Evolutionary conservation across 2,329 filamentous ascomycete genomes (phyloP), one percentile per base, ranked within the genome.

Genomic region (Penicillium expansum): DNA sequence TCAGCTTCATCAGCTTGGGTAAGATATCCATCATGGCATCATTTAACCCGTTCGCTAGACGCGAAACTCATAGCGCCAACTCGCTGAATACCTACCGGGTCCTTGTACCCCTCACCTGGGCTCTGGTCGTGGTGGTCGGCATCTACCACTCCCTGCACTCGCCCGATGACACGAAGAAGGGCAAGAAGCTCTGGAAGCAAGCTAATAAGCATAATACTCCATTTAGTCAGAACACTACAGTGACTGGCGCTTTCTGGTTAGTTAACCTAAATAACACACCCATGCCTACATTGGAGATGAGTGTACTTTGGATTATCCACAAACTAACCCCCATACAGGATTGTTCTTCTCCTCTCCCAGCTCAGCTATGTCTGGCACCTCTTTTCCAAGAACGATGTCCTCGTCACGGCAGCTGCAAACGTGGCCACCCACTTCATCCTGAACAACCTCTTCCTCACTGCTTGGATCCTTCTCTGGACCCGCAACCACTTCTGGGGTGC

Each of bases 351-450:
- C 71, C 74, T 92, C 65, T 80, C 90, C 37, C 92, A 96, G 72
- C 77, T 87, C 52, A 86, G 83, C 65, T 96, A 95, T 74, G 80
- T 92, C 58, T 84, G 81, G 67, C 86, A 91, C 67, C 84, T 96
- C 63, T 95, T 91, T 80, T 87, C 85, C 45, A 79, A 80, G 63
- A 84, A 88, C 64, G 70, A 80, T 44, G 83, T 83, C 29, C 80
- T 83, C 52, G 83, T 91, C 61, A 83, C 84, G 58, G 82, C 85
- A 16, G 90, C 91, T 22, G 88, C 88, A 63, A 86, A 89, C 63
- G 87, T 95, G 14, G 91, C 90, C 59, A 83, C 85, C 65, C 90
- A 96, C 79, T 96, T 93, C 75, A 91, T 95, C 72, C 71, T 89
- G 66, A 89, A 91, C 81, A 96, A 96, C 75, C 77, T 96, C 41